Percentiles rank a stretch among this genome's conserved stretches.
Evolutionary conservation across 2,329 filamentous ascomycete species (phyloP).

Genomic region (Metarhizium brunneum): DNA sequence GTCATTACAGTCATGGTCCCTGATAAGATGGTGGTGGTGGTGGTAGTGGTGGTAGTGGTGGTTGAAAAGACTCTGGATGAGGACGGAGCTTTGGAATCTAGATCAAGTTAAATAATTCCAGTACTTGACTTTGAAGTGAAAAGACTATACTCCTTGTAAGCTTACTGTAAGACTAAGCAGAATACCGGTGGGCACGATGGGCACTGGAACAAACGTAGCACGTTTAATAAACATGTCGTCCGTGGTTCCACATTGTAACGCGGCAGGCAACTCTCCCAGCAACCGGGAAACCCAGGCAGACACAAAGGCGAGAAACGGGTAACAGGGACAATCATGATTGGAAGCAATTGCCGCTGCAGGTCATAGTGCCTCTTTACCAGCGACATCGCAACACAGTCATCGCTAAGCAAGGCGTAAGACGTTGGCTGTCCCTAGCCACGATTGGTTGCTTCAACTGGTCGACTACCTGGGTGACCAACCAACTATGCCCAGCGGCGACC

Average conservation of each 20-base stretch:
- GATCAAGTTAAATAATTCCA: no score
- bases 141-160: no score
- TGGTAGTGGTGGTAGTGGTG: background rate
- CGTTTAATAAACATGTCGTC: background rate
- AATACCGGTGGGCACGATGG: no score
- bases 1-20: constrained; percentile 26
- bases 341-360: background rate
- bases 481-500: background rate
- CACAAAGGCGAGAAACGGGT: background rate
- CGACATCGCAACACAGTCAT: background rate
- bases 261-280: background rate
- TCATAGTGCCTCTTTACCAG: background rate
- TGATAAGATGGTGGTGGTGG: constrained; percentile 16
- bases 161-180: no score
- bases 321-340: background rate
- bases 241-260: background rate
- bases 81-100: no score
- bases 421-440: background rate
- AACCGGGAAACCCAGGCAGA: background rate
- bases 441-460: background rate
- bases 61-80: background rate
- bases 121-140: no score
- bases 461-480: background rate
- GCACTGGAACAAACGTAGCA: no score
- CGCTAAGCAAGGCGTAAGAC: background rate